phyloP scores from a whole-genome alignment of 2,329 filamentous ascomycete species.

The Fusarium abutilonis region DNA sequence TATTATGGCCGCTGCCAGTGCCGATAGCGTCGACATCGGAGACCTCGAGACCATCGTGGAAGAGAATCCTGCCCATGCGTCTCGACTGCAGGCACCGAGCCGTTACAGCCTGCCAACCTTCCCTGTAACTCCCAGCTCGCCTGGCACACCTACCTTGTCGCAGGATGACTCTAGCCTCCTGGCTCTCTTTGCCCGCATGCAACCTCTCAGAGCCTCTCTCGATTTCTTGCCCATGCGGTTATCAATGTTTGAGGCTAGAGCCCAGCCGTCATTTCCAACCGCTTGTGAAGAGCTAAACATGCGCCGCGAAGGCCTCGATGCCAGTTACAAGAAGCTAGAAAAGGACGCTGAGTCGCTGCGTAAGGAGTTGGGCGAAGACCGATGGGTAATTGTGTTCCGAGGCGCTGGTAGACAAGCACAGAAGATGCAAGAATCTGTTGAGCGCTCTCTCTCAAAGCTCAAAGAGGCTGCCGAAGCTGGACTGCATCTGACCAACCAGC shows the following conservation, averaged over 20 bases:
- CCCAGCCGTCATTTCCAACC: conserved; percentile 82
- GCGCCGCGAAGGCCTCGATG: conserved; percentile 77
- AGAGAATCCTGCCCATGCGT: conserved; percentile 72
- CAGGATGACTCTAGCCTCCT: conserved; percentile 90
- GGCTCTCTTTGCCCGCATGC: conserved; percentile 93
- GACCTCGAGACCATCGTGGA: conserved; percentile 95
- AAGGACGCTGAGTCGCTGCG: conserved; percentile 88
- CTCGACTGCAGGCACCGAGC: conserved; percentile 65
- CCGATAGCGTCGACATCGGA: conserved; percentile 79
- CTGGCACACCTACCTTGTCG: conserved; percentile 63
- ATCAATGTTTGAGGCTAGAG: conserved; percentile 83
- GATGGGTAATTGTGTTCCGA: conserved; percentile 95
- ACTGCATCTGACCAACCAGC: conserved; percentile 76
- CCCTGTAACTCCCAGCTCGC: conserved; percentile 70
- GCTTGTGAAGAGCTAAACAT: conserved; percentile 89
- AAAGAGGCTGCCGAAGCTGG: conserved; percentile 80
- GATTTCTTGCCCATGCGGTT: conserved; percentile 97
- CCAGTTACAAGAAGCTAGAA: conserved; percentile 87
- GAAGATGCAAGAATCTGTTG: conserved; percentile 96
- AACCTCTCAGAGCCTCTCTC: conserved; percentile 88
- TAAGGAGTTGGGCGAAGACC: conserved; percentile 91
- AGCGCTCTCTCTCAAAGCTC: conserved; percentile 84
- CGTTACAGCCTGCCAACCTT: conserved; percentile 76
- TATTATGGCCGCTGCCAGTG: conserved; percentile 68
- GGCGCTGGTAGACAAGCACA: conserved; percentile 91